Percentiles rank a stretch among this genome's conserved stretches.
Conservation (phyloP, 2,329 filamentous ascomycete species). For the Penicillium glabrum region DNA sequence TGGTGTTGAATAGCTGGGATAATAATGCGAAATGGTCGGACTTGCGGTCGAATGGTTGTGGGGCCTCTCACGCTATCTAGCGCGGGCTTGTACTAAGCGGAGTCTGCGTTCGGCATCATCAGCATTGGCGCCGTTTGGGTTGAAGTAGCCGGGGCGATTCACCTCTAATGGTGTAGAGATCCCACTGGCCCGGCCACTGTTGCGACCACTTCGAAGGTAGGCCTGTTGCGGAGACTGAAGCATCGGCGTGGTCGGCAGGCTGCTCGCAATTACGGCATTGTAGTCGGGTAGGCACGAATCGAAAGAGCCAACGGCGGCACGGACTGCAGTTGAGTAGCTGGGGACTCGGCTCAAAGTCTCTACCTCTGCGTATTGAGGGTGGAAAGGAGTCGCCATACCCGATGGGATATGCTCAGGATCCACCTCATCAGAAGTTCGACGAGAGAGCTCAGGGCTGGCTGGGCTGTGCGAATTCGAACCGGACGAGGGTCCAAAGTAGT, state of each 20-base stretch:
- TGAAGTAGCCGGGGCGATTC: constrained; percentile 26
- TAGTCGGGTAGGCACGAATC: constrained; percentile 65
- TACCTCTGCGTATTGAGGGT: constrained; percentile 55
- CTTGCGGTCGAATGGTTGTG: background rate
- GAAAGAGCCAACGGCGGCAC: constrained; percentile 59
- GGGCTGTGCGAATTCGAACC: constrained; percentile 36
- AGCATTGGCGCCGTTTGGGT: constrained; percentile 26
- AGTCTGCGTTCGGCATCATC: constrained; percentile 42
- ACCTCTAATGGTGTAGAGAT: constrained; percentile 31
- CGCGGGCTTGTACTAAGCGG: constrained; percentile 41
- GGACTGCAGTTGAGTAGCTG: constrained; percentile 73
- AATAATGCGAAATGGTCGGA: background rate
- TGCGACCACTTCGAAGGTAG: constrained; percentile 37
- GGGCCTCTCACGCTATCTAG: constrained; percentile 26
- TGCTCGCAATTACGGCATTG: constrained; percentile 50
- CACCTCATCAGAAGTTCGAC: constrained; percentile 49
- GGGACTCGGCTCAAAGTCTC: constrained; percentile 70
- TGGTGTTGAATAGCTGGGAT: background rate
- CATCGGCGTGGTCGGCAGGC: constrained; percentile 25
- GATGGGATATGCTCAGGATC: constrained; percentile 47
- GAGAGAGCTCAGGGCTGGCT: constrained; percentile 40
- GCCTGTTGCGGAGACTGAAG: constrained; percentile 41
- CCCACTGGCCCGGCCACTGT: constrained; percentile 32
- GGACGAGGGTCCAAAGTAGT: constrained; percentile 34
- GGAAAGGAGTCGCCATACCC: constrained; percentile 43